A percentile compares a stretch with the other conserved stretches of the same genome.
Evolutionary conservation across 208 protist genomes (phyloP).

Genomic region (Lotmaria passim): DNA sequence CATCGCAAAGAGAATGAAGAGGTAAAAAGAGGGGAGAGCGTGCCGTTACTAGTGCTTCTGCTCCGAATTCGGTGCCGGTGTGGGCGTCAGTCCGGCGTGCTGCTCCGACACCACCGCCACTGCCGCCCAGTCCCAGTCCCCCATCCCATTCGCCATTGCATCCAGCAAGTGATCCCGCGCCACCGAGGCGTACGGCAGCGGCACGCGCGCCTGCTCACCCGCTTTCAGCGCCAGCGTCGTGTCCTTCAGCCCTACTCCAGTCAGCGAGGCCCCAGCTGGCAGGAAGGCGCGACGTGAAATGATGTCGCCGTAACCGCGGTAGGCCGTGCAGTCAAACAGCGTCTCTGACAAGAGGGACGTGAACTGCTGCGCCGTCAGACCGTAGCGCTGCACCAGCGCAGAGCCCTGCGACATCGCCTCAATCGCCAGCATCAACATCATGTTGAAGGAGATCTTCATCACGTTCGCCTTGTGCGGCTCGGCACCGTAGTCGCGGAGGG

Average conservation of each 20-base stretch:
- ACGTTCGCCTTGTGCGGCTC: slow-evolving; percentile 31
- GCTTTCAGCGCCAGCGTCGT: slow-evolving; percentile 32
- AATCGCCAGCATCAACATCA: slow-evolving; percentile 31
- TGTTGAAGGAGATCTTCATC: slow-evolving; percentile 53
- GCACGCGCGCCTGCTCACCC: slow-evolving; percentile 30
- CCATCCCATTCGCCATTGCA: slow-evolving; percentile 38
- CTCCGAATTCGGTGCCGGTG: slow-evolving; percentile 2
- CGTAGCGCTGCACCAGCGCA: slow-evolving; percentile 41
- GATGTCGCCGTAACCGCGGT: slow-evolving; percentile 34
- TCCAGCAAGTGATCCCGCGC: slow-evolving; percentile 33
- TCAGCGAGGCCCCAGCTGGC: slow-evolving; percentile 35
- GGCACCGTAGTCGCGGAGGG: slow-evolving; percentile 35
- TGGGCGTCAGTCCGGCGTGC: slow-evolving; percentile 33
- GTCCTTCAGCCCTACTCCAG: slow-evolving; percentile 39
- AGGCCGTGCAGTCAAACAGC: slow-evolving; percentile 40
- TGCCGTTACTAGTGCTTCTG: neutral
- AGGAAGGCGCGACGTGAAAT: slow-evolving; percentile 25
- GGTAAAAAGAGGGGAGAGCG: neutral
- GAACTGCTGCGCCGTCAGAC: slow-evolving; percentile 24
- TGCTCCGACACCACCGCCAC: slow-evolving; percentile 38
- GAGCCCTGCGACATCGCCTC: slow-evolving; percentile 33
- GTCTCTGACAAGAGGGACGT: slow-evolving; percentile 29
- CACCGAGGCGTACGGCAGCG: slow-evolving; percentile 35
- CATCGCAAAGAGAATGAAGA: neutral
- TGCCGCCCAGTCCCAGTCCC: slow-evolving; percentile 42